Conservation (phyloP, 257 asterid genomes). For the Capsicum baccatum region DNA sequence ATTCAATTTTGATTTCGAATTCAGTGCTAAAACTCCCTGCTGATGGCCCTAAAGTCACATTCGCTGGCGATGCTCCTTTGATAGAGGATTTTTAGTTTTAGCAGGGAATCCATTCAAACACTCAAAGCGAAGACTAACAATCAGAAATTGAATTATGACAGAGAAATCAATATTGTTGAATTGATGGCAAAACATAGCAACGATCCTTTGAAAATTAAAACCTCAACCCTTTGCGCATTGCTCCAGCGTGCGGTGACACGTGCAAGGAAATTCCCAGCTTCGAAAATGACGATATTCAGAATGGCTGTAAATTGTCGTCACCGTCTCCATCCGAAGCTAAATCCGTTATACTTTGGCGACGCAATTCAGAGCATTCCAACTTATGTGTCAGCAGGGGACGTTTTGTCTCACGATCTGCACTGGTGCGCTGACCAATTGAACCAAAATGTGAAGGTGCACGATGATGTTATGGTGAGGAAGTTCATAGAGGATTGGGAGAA, state of each 20-base stretch:
- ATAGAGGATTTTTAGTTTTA: too few relatives aligned
- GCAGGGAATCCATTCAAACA: too few relatives aligned
- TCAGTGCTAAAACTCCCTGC: too few relatives aligned
- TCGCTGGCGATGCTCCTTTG: too few relatives aligned
- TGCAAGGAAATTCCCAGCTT: constrained; percentile 51
- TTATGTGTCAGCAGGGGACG: constrained; percentile 48
- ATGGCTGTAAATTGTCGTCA: neutral
- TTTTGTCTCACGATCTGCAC: constrained; percentile 38
- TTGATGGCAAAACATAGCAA: constrained; percentile 58
- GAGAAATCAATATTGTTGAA: too few relatives aligned
- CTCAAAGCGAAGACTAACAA: too few relatives aligned
- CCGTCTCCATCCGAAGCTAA: constrained; percentile 50
- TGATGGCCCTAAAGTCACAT: too few relatives aligned
- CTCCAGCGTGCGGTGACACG: constrained; percentile 68
- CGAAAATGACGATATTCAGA: constrained; percentile 18
- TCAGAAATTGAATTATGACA: too few relatives aligned
- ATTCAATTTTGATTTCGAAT: too few relatives aligned
- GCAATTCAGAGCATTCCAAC: constrained; percentile 69
- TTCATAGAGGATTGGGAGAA: constrained; percentile 50
- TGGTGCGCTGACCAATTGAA: constrained; percentile 66
- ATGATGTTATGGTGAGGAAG: constrained; percentile 45
- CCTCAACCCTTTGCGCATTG: constrained; percentile 44
- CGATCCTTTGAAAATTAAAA: constrained; percentile 44
- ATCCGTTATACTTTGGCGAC: constrained; percentile 62
- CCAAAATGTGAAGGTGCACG: constrained; percentile 52